Evolutionary conservation across 2,329 filamentous ascomycete genomes (phyloP).

Genomic region (Clonostachys byssicola): DNA sequence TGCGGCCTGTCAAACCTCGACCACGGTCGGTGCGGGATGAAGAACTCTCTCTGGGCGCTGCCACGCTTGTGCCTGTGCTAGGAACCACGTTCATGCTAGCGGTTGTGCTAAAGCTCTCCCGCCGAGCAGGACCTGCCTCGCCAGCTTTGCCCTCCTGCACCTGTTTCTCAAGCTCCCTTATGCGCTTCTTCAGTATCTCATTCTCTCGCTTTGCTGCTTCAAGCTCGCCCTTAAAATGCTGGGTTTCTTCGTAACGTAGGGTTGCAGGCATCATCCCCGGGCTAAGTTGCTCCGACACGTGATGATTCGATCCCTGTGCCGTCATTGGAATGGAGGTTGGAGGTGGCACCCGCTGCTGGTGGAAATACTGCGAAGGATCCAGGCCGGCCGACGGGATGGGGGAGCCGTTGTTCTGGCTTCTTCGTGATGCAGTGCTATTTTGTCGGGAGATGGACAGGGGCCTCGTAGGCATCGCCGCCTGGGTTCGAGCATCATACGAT

Average conservation of each 20-base stretch:
- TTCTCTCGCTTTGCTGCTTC: conserved; percentile 62
- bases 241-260: conserved; percentile 58
- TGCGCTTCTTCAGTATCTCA: conserved; percentile 53
- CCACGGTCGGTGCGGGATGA: conserved; percentile 31
- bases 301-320: background rate
- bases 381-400: conserved; percentile 40
- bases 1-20: conserved; percentile 33
- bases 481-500: conserved; percentile 1
- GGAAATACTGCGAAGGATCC: conserved; percentile 39
- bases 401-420: conserved; percentile 43
- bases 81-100: conserved; percentile 39
- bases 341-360: conserved; percentile 36
- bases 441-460: conserved; percentile 45
- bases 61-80: conserved; percentile 34
- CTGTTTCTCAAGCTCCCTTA: conserved; percentile 57
- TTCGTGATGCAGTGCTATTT: conserved; percentile 49
- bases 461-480: conserved; percentile 30
- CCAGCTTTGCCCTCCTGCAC: conserved; percentile 44
- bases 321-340: conserved; percentile 22
- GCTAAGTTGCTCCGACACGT: conserved; percentile 40
- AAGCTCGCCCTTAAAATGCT: conserved; percentile 54
- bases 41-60: conserved; percentile 33
- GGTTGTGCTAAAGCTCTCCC: conserved; percentile 49
- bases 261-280: conserved; percentile 53
- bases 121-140: conserved; percentile 39